These are phyloP conservation scores for Metschnikowia corniflorae DNA, from an alignment of 805 yeast genomes.

Conservation along the genomic window DNA sequence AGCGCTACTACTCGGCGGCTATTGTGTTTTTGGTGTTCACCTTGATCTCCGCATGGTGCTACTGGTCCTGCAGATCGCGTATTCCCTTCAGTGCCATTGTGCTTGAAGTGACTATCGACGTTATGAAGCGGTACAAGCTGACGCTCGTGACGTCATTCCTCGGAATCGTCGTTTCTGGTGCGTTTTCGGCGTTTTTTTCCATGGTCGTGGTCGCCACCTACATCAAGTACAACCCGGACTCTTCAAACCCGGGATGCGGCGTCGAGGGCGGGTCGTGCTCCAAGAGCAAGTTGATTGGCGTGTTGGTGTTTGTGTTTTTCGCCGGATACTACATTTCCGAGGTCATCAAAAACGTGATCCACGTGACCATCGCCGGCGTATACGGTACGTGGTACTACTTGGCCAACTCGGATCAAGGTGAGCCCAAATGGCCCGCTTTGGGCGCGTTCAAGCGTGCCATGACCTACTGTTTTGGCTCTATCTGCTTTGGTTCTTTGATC, in stretches of 20 bases:
- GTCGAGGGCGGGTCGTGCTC: conserved; percentile 53
- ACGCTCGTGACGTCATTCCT: conserved; percentile 56
- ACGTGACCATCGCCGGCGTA: conserved; percentile 77
- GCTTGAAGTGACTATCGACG: conserved; percentile 69
- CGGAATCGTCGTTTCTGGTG: conserved; percentile 58
- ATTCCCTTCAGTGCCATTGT: conserved; percentile 75
- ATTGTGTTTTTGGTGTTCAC: conserved; percentile 69
- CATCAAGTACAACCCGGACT: conserved; percentile 66
- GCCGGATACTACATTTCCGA: conserved; percentile 83
- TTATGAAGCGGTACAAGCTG: conserved; percentile 69
- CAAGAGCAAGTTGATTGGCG: conserved; percentile 59
- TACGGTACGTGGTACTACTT: conserved; percentile 92
- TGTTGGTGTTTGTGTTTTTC: conserved; percentile 70
- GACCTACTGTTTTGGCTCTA: conserved; percentile 85
- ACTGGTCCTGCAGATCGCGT: conserved; percentile 66
- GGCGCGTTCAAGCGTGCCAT: conserved; percentile 78
- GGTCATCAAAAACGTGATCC: conserved; percentile 75
- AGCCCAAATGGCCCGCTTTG: conserved; percentile 74
- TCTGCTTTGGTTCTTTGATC: conserved; percentile 78
- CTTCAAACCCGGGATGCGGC: conserved; percentile 49
- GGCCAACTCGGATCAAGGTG: conserved; percentile 69
- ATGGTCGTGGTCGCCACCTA: conserved; percentile 71
- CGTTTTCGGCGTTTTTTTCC: conserved; percentile 63
- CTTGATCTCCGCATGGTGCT: conserved; percentile 60
- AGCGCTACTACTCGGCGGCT: conserved; percentile 75